Evolutionary conservation across 2,329 filamentous ascomycete species (phyloP).

Genomic region (Apiospora kogelbergensis): DNA sequence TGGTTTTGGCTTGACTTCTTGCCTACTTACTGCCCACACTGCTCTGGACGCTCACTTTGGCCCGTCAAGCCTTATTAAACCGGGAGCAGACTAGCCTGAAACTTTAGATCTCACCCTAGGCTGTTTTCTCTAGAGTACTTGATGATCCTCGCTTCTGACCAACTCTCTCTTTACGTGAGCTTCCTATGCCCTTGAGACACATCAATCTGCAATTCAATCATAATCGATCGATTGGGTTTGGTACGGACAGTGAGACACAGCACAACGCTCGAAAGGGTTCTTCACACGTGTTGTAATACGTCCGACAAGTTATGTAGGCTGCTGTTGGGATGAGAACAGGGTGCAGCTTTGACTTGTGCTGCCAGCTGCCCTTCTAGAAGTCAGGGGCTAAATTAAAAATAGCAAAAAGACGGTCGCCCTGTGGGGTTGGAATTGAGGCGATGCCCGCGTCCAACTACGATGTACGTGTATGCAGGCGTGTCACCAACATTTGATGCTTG

Average conservation of each 20-base stretch:
- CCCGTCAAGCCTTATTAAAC: conserved; percentile 4
- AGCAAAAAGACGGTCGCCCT: neutral
- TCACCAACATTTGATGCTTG: neutral
- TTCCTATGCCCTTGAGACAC: neutral
- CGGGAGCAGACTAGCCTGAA: conserved; percentile 3
- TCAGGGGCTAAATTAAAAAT: conserved; percentile 3
- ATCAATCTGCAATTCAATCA: conserved; percentile 3
- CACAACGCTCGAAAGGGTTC: neutral
- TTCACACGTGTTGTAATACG: neutral
- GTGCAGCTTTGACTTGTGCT: neutral
- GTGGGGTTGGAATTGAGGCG: neutral
- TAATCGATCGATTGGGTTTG: neutral
- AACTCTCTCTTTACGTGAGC: neutral
- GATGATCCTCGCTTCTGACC: neutral
- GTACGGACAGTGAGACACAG: neutral
- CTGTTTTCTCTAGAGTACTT: conserved; percentile 2
- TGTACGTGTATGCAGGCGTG: neutral
- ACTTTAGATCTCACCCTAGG: conserved; percentile 5
- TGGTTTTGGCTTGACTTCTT: neutral
- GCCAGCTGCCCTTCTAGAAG: neutral
- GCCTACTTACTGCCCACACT: no score
- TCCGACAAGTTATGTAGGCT: neutral
- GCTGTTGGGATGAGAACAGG: neutral
- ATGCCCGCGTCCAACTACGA: neutral
- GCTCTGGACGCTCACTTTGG: neutral